These are phyloP conservation scores for Fragilaria crotonensis DNA, from an alignment of 108 stramenopile species.

Conservation along the genomic window DNA sequence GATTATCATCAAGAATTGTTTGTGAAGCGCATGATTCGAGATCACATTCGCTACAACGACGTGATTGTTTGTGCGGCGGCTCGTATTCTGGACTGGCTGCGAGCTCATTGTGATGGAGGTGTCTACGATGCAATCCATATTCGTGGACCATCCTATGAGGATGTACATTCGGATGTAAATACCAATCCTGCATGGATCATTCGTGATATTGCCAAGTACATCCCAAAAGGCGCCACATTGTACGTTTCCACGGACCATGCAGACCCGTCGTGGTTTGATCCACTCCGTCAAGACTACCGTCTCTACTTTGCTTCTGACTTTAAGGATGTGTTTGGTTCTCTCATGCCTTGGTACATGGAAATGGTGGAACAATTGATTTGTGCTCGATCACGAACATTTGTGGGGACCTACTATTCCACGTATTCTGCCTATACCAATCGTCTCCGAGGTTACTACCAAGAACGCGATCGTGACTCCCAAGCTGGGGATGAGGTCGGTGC, in stretches of 20 bases:
- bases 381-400: constrained; percentile 39
- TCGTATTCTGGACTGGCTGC: no score
- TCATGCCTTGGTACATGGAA: constrained; percentile 30
- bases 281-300: constrained; percentile 38
- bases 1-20: constrained; percentile 52
- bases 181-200: no score
- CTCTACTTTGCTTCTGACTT: constrained; percentile 41
- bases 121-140: constrained; percentile 58
- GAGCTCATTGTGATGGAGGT: constrained; percentile 26
- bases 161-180: not conserved
- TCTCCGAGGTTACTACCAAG: constrained; percentile 50
- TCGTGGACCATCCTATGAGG: constrained; percentile 4
- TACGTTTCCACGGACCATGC: constrained; percentile 57
- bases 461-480: constrained; percentile 29
- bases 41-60: constrained; percentile 43
- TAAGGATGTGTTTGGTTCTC: constrained; percentile 23
- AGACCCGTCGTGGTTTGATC: constrained; percentile 56
- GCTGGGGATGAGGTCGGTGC: constrained; percentile 40
- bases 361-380: no score
- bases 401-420: constrained; percentile 45
- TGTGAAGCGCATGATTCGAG: constrained; percentile 39
- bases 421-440: constrained; percentile 44
- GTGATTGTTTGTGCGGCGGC: constrained; percentile 51
- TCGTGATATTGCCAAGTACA: constrained; percentile 13
- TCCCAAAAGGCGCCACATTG: constrained; percentile 9